Conservation (phyloP, 1,284 basidiomycete species). For the Cryptococcus deneoformans region DNA sequence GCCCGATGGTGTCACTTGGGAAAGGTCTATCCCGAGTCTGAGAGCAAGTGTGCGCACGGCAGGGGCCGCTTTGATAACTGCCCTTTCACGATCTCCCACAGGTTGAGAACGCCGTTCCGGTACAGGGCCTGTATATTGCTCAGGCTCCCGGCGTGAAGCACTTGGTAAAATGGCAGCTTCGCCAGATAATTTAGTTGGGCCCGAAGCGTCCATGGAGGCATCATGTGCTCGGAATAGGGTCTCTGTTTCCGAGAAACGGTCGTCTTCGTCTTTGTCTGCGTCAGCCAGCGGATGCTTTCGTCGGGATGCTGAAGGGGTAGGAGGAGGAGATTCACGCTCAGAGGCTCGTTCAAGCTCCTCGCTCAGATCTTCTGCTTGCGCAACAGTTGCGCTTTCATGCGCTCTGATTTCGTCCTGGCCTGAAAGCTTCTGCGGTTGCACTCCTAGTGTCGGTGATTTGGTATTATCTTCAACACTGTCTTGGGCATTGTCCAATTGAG, state of each 20-base stretch:
- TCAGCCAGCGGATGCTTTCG: neutral
- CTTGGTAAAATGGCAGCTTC: constrained; percentile 39
- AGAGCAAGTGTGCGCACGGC: constrained; percentile 37
- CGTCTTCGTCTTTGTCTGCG: neutral
- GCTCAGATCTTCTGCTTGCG: constrained; percentile 10
- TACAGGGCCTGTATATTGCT: neutral
- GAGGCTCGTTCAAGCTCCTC: constrained; percentile 9
- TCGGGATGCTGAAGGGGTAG: neutral
- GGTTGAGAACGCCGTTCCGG: neutral
- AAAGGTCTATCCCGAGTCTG: constrained; percentile 31
- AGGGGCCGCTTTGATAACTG: constrained; percentile 35
- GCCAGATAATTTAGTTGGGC: constrained; percentile 32
- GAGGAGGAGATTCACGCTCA: neutral
- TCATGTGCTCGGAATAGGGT: constrained; percentile 13
- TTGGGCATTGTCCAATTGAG: neutral
- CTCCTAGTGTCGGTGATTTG: no score
- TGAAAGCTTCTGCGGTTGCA: neutral
- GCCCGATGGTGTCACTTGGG: constrained; percentile 60
- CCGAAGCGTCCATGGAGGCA: constrained; percentile 16
- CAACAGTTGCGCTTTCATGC: constrained; percentile 7
- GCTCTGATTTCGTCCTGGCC: neutral
- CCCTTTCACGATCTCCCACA: neutral
- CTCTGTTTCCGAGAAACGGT: neutral
- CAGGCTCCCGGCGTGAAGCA: constrained; percentile 7
- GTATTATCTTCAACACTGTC: no score